Percentiles rank a stretch among this genome's conserved stretches.
phyloP scores from a whole-genome alignment of 768 basidiomycete species.

The Suillus decipiens region DNA sequence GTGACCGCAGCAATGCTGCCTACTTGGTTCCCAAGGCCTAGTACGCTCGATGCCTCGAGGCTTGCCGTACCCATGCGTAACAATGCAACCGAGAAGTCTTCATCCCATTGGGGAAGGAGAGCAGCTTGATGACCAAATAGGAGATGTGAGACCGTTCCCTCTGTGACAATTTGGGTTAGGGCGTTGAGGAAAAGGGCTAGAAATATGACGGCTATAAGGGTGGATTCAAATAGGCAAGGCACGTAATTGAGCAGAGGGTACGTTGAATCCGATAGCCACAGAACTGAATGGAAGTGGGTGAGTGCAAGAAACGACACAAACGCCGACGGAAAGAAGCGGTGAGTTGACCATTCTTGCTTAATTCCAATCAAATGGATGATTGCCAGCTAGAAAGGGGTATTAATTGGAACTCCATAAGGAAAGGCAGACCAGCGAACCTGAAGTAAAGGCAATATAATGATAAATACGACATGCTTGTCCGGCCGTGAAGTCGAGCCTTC shows the following conservation, averaged over 20 bases:
- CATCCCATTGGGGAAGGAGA: slow-evolving; percentile 57
- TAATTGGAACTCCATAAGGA: no score
- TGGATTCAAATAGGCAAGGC: slow-evolving; percentile 70
- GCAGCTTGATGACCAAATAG: slow-evolving; percentile 52
- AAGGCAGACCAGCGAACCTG: slow-evolving; percentile 47
- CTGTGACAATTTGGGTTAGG: slow-evolving; percentile 64
- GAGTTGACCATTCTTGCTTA: slow-evolving; percentile 59
- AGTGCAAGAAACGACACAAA: slow-evolving; percentile 61
- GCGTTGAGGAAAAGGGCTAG: slow-evolving; percentile 63
- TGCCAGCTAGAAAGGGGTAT: slow-evolving; percentile 44
- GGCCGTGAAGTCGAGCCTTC: slow-evolving; percentile 58
- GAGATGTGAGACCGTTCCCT: slow-evolving; percentile 58
- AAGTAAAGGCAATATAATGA: slow-evolving; percentile 69
- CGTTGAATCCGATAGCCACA: slow-evolving; percentile 46
- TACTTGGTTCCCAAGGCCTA: slow-evolving; percentile 76
- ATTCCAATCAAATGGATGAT: slow-evolving; percentile 69
- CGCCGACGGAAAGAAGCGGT: slow-evolving; percentile 71
- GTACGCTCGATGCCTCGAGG: slow-evolving; percentile 70
- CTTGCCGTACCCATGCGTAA: slow-evolving; percentile 74
- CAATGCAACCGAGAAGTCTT: slow-evolving; percentile 72
- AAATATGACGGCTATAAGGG: slow-evolving; percentile 56
- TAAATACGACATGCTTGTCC: slow-evolving; percentile 72
- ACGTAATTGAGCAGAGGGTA: slow-evolving; percentile 78
- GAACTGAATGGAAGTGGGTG: slow-evolving; percentile 65
- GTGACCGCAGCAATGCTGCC: slow-evolving; percentile 44